Conservation (phyloP, 768 basidiomycete genomes). For the Cytidiella melzeri region DNA sequence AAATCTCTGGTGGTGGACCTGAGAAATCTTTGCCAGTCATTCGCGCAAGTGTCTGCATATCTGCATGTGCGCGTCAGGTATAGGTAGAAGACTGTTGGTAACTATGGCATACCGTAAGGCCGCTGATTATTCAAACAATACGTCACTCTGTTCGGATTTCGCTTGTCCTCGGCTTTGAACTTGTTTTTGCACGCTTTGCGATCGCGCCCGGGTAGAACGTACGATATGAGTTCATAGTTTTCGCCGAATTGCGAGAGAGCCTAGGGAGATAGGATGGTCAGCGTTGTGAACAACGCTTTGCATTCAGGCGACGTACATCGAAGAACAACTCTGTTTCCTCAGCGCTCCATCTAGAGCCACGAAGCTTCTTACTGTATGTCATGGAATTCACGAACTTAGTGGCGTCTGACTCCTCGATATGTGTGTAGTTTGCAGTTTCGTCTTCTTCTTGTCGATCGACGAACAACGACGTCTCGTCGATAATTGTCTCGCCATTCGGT, state of each 20-base stretch:
- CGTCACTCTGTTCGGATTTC: conserved; percentile 70
- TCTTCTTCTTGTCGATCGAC: conserved; percentile 67
- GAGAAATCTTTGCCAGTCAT: conserved; percentile 87
- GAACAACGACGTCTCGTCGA: conserved; percentile 80
- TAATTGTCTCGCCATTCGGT: conserved; percentile 79
- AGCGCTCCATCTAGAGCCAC: conserved; percentile 84
- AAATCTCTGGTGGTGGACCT: conserved; percentile 70
- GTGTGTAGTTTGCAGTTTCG: conserved; percentile 67
- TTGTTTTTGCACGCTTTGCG: conserved; percentile 90
- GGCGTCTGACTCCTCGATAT: conserved; percentile 76
- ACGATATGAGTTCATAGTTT: conserved; percentile 89
- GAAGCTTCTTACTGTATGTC: conserved; percentile 72
- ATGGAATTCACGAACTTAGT: conserved; percentile 83
- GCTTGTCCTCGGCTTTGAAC: conserved; percentile 85
- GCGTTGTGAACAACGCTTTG: conserved; percentile 1
- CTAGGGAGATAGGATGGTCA: conserved; percentile 34
- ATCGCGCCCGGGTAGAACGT: conserved; percentile 77
- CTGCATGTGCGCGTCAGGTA: conserved; percentile 29
- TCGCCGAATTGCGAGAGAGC: conserved; percentile 87
- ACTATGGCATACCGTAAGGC: conserved; percentile 57
- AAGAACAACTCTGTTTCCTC: conserved; percentile 88
- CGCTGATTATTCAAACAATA: conserved; percentile 66
- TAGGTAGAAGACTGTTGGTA: too few species aligned
- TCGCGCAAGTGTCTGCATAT: conserved; percentile 65
- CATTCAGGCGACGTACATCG: conserved; percentile 46